These are phyloP conservation scores for Botryotinia globosa DNA, from an alignment of 2,329 filamentous ascomycete species.

Conservation along the genomic window DNA sequence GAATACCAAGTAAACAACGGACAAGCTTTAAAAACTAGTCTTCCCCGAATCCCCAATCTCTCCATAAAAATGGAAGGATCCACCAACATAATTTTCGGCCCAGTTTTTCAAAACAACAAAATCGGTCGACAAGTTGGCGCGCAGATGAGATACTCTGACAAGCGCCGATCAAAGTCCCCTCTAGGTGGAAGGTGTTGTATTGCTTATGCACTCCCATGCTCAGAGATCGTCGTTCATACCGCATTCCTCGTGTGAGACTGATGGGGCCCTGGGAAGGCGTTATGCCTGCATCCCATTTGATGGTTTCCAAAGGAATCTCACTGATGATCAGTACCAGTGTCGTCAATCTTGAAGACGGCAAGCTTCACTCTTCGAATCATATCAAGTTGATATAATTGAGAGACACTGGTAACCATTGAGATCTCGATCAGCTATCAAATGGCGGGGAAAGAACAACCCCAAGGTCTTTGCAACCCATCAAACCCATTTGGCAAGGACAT, in stretches of 20 bases:
- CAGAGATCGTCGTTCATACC: not conserved
- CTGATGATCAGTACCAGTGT: not conserved
- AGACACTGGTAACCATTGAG: not conserved
- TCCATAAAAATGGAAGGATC: conserved; percentile 5
- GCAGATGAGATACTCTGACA: conserved; percentile 6
- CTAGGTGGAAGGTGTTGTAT: not conserved
- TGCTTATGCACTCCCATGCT: not conserved
- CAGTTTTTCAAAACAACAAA: conserved; percentile 11
- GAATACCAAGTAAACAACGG: not conserved
- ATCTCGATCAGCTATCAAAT: not conserved
- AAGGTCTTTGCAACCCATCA: not conserved
- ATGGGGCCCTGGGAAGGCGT: not conserved
- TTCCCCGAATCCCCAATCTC: conserved; percentile 14
- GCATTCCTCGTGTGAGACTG: not conserved
- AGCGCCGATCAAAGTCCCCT: conserved; percentile 5
- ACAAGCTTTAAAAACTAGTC: not conserved
- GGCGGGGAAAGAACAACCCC: conserved; percentile 8
- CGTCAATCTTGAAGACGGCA: not conserved
- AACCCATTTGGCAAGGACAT: conserved; percentile 3
- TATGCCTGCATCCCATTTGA: not conserved
- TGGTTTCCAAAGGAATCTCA: not conserved
- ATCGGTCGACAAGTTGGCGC: not conserved
- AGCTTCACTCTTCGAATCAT: not conserved
- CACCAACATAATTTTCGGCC: conserved; percentile 6
- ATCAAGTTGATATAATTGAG: not conserved